These are phyloP conservation scores for Ceratobasidium sp. DNA, from an alignment of 1,284 basidiomycete genomes.

Conservation along the genomic window DNA sequence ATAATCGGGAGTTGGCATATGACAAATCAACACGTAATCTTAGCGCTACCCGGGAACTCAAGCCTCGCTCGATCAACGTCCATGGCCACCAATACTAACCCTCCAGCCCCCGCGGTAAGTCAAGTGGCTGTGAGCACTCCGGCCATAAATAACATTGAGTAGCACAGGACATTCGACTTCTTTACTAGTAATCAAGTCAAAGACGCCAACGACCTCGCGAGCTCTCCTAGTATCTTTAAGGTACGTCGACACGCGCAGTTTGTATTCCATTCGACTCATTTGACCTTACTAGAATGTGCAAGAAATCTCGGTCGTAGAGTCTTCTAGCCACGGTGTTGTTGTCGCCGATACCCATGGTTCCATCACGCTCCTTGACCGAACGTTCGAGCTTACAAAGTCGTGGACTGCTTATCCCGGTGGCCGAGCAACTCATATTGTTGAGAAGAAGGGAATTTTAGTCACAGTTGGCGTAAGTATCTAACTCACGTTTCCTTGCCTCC, in stretches of 20 bases:
- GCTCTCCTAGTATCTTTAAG: conserved; percentile 82
- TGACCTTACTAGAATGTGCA: conserved; percentile 65
- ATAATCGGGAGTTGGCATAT: too few relatives aligned
- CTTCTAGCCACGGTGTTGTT: conserved; percentile 74
- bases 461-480: conserved; percentile 80
- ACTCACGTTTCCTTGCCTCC: background rate
- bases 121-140: background rate
- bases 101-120: conserved; percentile 48
- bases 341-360: conserved; percentile 87
- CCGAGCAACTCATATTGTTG: conserved; percentile 83
- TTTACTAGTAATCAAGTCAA: conserved; percentile 81
- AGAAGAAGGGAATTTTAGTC: conserved; percentile 81
- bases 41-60: background rate
- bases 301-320: conserved; percentile 77
- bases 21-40: too few relatives aligned
- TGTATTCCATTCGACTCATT: conserved; percentile 37
- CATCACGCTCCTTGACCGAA: conserved; percentile 78
- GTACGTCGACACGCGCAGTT: conserved; percentile 57
- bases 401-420: conserved; percentile 85
- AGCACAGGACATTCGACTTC: conserved; percentile 91
- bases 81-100: conserved; percentile 41
- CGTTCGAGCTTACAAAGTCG: conserved; percentile 78
- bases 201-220: conserved; percentile 82
- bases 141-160: background rate
- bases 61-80: too few relatives aligned